Evolutionary conservation across 352 stramenopile species (phyloP), one percentile per base, ranked within the genome.

Genomic region (Phytophthora melonis): DNA sequence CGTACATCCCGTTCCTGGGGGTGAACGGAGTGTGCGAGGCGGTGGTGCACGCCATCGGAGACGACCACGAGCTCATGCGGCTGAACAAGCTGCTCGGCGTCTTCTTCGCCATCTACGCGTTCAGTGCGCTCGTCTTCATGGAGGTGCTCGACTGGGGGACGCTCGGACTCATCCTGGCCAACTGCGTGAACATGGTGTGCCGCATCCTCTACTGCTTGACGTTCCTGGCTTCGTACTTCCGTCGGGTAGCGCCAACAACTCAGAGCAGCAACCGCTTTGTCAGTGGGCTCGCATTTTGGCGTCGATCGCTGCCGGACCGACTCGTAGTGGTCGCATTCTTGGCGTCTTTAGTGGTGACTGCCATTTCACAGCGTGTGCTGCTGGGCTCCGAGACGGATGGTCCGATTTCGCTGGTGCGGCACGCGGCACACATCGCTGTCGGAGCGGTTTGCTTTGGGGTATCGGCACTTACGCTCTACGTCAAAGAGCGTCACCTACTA

Each of bases 21-120:
- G 70, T 98, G 32, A 99, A 99, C 78, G 97, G 97, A 5, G 97
- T 98, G 64, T 98, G 91, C 66, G 97, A 99, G 87, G 95, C 96
- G 3, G 99, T 99, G 79, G 96, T 99, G 1, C 97, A 98, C 72
- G 94, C 91, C 3, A 86, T 96, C 19, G 89, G 85, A 10, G 66
- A 90, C 50, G 81, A 93, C 25, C 53, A 77, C 13, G 73, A 94
- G 58, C 73, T 97, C 49, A 93, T 93, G 82, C 78, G 67, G 18
- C 81, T 97, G 5, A 97, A 97, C 78, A 84, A 90, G 53, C 77
- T 92, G 27, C 87, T 97, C 55, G 81, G 86, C 3, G 73, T 84
- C 0, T 97, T 95, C 73, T 97, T 96, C n/a, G 62, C 85, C 25
- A 70, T 93, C 9, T 96, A 96, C 67, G 79, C 86, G 0, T 36